Percentiles rank a stretch among this genome's conserved stretches.
These are phyloP conservation scores for Aspergillus tanneri DNA, from an alignment of 2,329 filamentous ascomycete species.

Conservation along the genomic window DNA sequence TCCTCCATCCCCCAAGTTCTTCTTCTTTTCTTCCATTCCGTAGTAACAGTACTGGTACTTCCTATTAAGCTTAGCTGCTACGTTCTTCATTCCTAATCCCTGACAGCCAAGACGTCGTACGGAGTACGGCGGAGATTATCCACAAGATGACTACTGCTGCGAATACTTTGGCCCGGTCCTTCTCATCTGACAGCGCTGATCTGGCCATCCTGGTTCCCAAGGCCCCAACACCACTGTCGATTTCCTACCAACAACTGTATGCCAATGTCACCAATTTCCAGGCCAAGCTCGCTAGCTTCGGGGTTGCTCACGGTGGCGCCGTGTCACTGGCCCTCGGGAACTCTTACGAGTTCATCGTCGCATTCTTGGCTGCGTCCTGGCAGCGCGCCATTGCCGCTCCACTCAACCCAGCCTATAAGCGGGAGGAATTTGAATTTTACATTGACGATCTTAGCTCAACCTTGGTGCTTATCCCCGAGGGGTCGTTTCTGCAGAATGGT, in stretches of 20 bases:
- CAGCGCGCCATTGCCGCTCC: constrained; percentile 81
- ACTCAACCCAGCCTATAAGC: constrained; percentile 85
- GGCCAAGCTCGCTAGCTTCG: constrained; percentile 71
- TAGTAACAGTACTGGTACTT: not conserved
- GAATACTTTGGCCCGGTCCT: constrained; percentile 59
- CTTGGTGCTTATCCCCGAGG: constrained; percentile 71
- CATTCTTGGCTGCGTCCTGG: constrained; percentile 82
- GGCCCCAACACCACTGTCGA: constrained; percentile 59
- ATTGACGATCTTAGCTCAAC: constrained; percentile 82
- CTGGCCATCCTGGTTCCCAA: constrained; percentile 73
- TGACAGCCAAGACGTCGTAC: constrained; percentile 12
- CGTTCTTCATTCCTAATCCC: constrained; percentile 2
- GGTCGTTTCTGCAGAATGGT: constrained; percentile 64
- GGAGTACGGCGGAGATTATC: not conserved
- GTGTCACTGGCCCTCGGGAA: constrained; percentile 83
- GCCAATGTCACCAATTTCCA: constrained; percentile 70
- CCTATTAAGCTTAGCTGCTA: not conserved
- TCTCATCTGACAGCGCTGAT: constrained; percentile 52
- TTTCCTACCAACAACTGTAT: constrained; percentile 68
- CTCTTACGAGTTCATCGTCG: constrained; percentile 83
- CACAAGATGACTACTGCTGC: constrained; percentile 35
- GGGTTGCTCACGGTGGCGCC: constrained; percentile 66
- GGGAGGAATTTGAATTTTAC: constrained; percentile 88
- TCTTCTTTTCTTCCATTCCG: not conserved
- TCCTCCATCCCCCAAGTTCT: not conserved